Percentiles rank a stretch among this genome's conserved stretches.
These are phyloP conservation scores for Beauveria brongniartii DNA, from an alignment of 2,329 filamentous ascomycete genomes.

Conservation along the genomic window DNA sequence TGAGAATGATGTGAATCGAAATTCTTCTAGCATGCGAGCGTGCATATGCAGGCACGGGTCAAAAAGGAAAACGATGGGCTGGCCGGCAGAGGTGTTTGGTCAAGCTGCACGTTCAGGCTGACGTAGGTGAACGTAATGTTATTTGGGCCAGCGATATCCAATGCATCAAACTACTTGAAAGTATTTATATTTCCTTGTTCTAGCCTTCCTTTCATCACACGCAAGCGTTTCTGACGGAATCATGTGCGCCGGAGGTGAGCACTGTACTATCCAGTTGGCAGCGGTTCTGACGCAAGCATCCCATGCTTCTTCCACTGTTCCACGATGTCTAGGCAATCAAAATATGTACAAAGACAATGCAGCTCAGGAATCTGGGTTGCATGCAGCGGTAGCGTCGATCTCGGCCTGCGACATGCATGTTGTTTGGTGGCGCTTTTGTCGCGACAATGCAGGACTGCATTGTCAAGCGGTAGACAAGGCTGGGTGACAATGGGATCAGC, in stretches of 20 bases:
- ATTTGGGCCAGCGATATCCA: too few species aligned
- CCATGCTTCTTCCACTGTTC: neutral
- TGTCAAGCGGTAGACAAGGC: neutral
- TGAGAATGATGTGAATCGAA: neutral
- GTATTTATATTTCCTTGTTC: too few species aligned
- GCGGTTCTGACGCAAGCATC: neutral
- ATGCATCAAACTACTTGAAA: too few species aligned
- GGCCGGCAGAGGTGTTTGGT: neutral
- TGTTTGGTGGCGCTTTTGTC: neutral
- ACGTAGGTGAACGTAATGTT: too few species aligned
- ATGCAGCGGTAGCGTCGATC: slow-evolving; percentile 7
- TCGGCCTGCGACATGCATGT: neutral
- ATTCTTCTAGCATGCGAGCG: neutral
- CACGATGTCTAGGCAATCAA: neutral
- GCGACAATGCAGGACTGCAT: neutral
- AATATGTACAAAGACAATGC: neutral
- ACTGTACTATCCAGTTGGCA: neutral
- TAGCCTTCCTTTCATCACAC: too few species aligned
- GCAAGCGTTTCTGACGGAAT: too few species aligned
- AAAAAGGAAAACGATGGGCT: neutral
- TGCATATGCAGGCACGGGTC: neutral
- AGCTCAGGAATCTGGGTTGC: neutral
- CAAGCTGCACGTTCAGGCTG: neutral
- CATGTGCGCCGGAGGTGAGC: too few species aligned
- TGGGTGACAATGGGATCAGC: neutral